Percentiles rank a stretch among this genome's conserved stretches.
These are phyloP conservation scores for Acacia concinna DNA, from an alignment of 331 rosid species.

Conservation along the genomic window DNA sequence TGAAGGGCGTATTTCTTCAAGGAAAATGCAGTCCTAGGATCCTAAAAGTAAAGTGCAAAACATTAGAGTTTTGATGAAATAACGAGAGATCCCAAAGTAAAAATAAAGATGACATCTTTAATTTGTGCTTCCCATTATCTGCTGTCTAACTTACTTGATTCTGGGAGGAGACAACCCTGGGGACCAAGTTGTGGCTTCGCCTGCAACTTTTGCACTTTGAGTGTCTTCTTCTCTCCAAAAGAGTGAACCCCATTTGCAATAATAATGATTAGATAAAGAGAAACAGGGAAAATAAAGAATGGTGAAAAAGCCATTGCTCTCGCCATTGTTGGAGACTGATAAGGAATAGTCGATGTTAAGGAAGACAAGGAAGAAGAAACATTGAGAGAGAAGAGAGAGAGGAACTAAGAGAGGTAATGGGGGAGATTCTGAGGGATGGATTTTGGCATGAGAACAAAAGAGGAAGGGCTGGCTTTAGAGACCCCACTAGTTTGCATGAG, in stretches of 20 bases:
- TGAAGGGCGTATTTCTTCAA: not conserved
- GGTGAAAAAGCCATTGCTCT: conserved; percentile 25
- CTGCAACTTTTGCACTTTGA: conserved; percentile 49
- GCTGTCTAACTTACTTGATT: conserved; percentile 69
- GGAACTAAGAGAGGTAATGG: conserved; percentile 13
- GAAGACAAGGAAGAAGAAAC: conserved; percentile 29
- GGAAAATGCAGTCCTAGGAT: conserved; percentile 29
- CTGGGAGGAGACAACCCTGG: conserved; percentile 51
- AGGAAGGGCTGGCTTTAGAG: conserved; percentile 61
- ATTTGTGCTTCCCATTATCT: conserved; percentile 14
- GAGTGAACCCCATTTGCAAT: conserved; percentile 30
- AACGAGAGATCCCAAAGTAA: conserved; percentile 45
- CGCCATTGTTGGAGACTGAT: conserved; percentile 27
- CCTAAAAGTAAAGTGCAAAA: conserved; percentile 34
- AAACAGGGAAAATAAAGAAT: conserved; percentile 3
- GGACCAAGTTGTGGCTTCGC: conserved; percentile 36
- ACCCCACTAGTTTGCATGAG: conserved; percentile 85
- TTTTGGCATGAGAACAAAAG: conserved; percentile 80
- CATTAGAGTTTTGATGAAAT: conserved; percentile 13
- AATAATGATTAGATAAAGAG: conserved; percentile 17
- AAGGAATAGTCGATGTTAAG: conserved; percentile 9
- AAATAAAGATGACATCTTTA: conserved; percentile 5
- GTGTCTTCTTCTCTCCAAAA: conserved; percentile 40
- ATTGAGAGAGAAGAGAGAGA: conserved; percentile 20
- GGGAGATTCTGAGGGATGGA: conserved; percentile 61